Conservation (phyloP, 192 early-diverging fungal genomes). For the Diversispora eburnea region DNA sequence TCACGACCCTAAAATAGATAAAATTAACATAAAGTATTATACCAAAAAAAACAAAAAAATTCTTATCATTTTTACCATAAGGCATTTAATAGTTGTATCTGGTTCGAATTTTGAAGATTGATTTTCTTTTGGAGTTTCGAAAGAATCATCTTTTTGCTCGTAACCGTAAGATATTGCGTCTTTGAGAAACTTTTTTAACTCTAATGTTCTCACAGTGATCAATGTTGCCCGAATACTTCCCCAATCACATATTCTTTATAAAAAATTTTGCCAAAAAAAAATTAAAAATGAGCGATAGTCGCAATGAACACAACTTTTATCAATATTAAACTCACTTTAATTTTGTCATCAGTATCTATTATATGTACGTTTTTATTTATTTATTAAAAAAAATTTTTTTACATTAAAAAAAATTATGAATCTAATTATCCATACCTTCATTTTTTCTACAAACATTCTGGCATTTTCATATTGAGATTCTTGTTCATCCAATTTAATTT, state of each 20-base stretch:
- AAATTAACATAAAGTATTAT: background rate
- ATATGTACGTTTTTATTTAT: background rate
- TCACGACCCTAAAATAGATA: constrained; percentile 2
- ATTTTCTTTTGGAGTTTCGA: background rate
- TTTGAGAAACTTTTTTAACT: constrained; percentile 7
- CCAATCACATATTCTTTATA: constrained; percentile 27
- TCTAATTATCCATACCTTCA: constrained; percentile 1
- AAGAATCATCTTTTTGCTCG: constrained; percentile 23
- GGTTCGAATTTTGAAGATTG: background rate
- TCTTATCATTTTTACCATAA: background rate
- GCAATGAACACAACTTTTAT: background rate
- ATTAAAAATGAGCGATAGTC: background rate
- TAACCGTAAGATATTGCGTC: constrained; percentile 22
- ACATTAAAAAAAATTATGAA: background rate
- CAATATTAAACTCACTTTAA: constrained; percentile 5
- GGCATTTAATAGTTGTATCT: background rate
- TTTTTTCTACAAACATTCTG: constrained; percentile 17
- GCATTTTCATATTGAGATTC: constrained; percentile 21
- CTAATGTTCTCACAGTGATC: constrained; percentile 19
- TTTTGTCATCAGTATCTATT: constrained; percentile 11
- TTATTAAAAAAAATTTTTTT: background rate
- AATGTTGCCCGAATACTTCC: constrained; percentile 16
- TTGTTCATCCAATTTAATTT: constrained; percentile 16
- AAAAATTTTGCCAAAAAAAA: background rate
- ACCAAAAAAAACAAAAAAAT: background rate